Base-by-base conservation (phyloP, 331 rosid species). In the Quercus tomentella region DNA sequence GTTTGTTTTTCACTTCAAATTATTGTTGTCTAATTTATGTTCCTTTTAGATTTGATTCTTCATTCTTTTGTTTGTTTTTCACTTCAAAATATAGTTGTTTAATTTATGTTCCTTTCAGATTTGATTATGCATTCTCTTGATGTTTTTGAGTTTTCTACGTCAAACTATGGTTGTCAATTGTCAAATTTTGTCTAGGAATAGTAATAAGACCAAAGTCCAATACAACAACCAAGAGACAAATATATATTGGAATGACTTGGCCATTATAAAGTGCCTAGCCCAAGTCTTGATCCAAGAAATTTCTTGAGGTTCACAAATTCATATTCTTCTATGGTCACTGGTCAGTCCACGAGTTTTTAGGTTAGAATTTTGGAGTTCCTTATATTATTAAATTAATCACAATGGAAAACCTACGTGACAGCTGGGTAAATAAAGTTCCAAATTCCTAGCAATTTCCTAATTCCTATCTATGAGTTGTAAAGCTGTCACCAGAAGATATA, bases 161-260 rank as follows among this genome's bases (percentile, higher is more conserved):
- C 78, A 8, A 41, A 41, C 45, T 41, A 41, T 8, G 12, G 11
- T 41, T 41, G 45, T 41, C 45, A 8, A 41, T 41, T 41, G 45
- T 41, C 45, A 8, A 41, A 41, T 18, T 20, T 76, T 71, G 76
- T 80, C 78, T 61, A 70, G 6, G 21, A 65, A 65, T 49, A 49
- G 54, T 49, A 5, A 49, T 12, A 49, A 49, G 16, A 49, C 17
- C 4, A 49, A 10, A 49, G 54, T 49, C 16, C 54, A 10, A 45
- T 12, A 49, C 54, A 69, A 81, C 75, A 21, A 56, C 76, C 76
- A 83, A 70, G 72, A 74, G 68, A 72, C 82, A 41, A 41, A 66
- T 56, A 21, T 79, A 76, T 55, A 79, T 83, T 80, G 87, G 82
- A 79, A 63, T 72, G 87, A 78, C 84, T 84, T 83, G 89, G 90